These are phyloP conservation scores for Cystofilobasidium macerans DNA, from an alignment of 768 basidiomycete species.

Conservation along the genomic window DNA sequence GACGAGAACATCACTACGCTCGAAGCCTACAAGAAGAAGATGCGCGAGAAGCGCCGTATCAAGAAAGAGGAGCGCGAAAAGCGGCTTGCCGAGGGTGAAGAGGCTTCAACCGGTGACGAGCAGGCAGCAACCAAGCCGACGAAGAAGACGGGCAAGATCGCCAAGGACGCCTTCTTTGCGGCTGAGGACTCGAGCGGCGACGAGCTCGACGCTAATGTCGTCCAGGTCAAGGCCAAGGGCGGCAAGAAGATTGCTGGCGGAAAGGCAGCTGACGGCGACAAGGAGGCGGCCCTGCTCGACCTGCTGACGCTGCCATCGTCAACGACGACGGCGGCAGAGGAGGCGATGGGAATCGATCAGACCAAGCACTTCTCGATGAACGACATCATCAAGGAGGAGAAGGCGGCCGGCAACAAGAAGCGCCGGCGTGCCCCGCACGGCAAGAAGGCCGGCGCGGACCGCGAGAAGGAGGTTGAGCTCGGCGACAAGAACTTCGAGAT, in stretches of 20 bases:
- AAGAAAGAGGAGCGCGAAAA: conserved; percentile 52
- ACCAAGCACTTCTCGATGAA: conserved; percentile 81
- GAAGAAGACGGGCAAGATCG: conserved; percentile 29
- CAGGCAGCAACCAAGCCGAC: conserved; percentile 13
- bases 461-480: conserved; percentile 53
- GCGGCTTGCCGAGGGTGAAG: conserved; percentile 1
- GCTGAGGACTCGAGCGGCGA: conserved; percentile 41
- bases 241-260: conserved; percentile 19
- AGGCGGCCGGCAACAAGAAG: conserved; percentile 43
- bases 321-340: conserved; percentile 46
- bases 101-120: not conserved
- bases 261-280: not conserved
- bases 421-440: conserved; percentile 31
- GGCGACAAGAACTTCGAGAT: conserved; percentile 59
- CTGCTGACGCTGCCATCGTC: conserved; percentile 39
- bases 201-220: conserved; percentile 29
- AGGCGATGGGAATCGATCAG: conserved; percentile 38
- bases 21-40: conserved; percentile 77
- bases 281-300: conserved; percentile 23
- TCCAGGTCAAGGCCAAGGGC: conserved; percentile 25
- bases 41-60: conserved; percentile 75
- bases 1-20: conserved; percentile 71
- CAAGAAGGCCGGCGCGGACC: conserved; percentile 36
- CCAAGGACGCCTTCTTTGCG: conserved; percentile 69
- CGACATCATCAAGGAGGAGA: conserved; percentile 77